Percentiles rank a stretch among this genome's conserved stretches.
Evolutionary conservation across 2,329 filamentous ascomycete species (phyloP).

Genomic region (Colletotrichum lini): DNA sequence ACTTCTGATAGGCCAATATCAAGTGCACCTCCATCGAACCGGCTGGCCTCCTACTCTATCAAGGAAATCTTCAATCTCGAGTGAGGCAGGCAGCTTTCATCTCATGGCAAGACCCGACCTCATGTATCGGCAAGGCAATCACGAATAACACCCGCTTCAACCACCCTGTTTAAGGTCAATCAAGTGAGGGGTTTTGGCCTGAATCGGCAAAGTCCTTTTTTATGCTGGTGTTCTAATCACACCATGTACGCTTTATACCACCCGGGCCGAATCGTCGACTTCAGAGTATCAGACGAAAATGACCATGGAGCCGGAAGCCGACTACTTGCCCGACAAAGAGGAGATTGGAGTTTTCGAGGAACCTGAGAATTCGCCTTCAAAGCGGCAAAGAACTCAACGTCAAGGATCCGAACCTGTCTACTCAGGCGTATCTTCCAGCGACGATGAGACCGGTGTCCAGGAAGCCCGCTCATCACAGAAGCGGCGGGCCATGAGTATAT

Average conservation of each 20-base stretch:
- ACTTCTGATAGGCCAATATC: neutral
- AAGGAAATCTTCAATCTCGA: constrained; percentile 31
- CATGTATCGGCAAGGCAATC: constrained; percentile 25
- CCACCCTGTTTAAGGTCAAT: neutral
- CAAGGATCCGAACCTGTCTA: neutral
- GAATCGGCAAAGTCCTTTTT: neutral
- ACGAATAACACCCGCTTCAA: neutral
- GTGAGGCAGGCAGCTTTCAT: constrained; percentile 11
- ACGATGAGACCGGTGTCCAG: constrained; percentile 8
- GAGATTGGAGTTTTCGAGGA: neutral
- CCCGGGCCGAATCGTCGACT: constrained; percentile 28
- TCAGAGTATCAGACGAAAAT: constrained; percentile 25
- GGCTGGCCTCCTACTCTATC: neutral
- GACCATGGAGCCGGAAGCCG: constrained; percentile 51
- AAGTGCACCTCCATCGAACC: neutral
- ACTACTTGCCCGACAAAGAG: constrained; percentile 30
- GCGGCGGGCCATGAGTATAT: constrained; percentile 47
- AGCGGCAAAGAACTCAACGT: constrained; percentile 1
- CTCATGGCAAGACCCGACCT: constrained; percentile 10
- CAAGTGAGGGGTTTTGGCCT: neutral
- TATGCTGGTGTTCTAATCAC: constrained; percentile 16
- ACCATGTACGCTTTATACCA: constrained; percentile 33
- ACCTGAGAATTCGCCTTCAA: constrained; percentile 1
- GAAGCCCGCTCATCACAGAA: constrained; percentile 47
- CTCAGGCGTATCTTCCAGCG: neutral